Base-by-base conservation (phyloP, 2,329 filamentous ascomycete species). In the Lasiodiplodia sp. region DNA sequence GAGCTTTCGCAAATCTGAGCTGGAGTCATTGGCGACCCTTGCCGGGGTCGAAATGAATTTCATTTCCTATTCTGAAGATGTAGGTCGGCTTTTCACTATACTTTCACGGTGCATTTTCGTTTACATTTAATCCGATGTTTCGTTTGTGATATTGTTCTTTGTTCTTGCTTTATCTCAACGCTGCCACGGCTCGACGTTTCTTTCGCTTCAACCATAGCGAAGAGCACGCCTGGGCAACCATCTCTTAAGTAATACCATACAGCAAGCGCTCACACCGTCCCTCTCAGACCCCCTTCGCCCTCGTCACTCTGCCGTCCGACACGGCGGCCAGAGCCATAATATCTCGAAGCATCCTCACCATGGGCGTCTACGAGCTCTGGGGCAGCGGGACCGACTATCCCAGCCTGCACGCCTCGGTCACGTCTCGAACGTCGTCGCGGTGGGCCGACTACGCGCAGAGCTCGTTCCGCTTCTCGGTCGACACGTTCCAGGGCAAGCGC, bases 341-440 rank as follows among this genome's bases (percentile, higher is more conserved):
- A 60, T 83, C 85, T 62, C 91, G 95, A 71, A 93, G 92, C 57
- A 92, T 98, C 72, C 86, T 98, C 62, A 88, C 89, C 28, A 92
- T 94, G 80, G 89, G 88, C 56, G 92, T 98, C 72, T 92, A 96
- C 82, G 93, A 96, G 77, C 87, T 97, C 71, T 98, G 96, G 95
- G 95, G 92, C 21, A 82, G 84, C 44, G 94, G 91, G 16, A 75
- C 82, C 12, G 89, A 85, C 56, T 90, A 96, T 74, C 82, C 88
- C 2, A 83, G 86, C 55, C 85, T 97, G 2, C 93, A 97, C 76
- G 80, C 82, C 56, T 86, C 88, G 67, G 85, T 97, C 68, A 86
- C 84, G 70, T 76, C 76, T 8, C 82, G 83, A 49, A 91, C 92
- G 0, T 74, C 85, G 3, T 82, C 88, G 66, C 82, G 89, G 69